Percentiles rank a stretch among this genome's conserved stretches.
phyloP scores from a whole-genome alignment of 2,329 filamentous ascomycete species.

The Sarocladiaceae sp. region DNA sequence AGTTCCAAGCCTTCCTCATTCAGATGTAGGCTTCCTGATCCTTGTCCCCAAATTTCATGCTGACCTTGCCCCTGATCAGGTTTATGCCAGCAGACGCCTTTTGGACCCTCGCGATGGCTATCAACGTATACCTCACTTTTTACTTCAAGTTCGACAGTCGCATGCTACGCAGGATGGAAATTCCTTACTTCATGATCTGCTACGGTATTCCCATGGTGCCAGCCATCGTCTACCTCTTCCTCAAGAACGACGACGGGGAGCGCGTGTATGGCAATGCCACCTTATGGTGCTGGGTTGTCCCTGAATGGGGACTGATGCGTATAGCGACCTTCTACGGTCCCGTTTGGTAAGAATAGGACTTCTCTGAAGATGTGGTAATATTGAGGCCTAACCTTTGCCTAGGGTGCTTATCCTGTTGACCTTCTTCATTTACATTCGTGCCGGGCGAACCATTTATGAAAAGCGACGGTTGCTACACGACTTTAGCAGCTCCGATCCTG shows the following conservation, averaged over 20 bases:
- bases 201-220: constrained; percentile 65
- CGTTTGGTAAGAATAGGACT: constrained; percentile 46
- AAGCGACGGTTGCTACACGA: constrained; percentile 57
- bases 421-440: constrained; percentile 58
- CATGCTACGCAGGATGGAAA: constrained; percentile 57
- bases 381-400: neutral
- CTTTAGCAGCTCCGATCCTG: constrained; percentile 42
- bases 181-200: constrained; percentile 57
- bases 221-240: constrained; percentile 56
- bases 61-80: constrained; percentile 55
- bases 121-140: constrained; percentile 74
- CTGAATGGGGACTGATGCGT: constrained; percentile 58
- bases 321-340: constrained; percentile 65
- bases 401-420: constrained; percentile 58
- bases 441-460: constrained; percentile 61
- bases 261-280: constrained; percentile 64
- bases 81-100: constrained; percentile 66
- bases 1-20: constrained; percentile 72
- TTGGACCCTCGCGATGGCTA: constrained; percentile 72
- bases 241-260: constrained; percentile 39
- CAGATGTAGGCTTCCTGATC: constrained; percentile 59
- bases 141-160: constrained; percentile 60
- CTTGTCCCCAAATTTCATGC: constrained; percentile 32
- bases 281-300: constrained; percentile 72
- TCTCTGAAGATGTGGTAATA: neutral